Conservation (phyloP, 2,329 filamentous ascomycete genomes). For the Pseudogymnoascus sp. region DNA sequence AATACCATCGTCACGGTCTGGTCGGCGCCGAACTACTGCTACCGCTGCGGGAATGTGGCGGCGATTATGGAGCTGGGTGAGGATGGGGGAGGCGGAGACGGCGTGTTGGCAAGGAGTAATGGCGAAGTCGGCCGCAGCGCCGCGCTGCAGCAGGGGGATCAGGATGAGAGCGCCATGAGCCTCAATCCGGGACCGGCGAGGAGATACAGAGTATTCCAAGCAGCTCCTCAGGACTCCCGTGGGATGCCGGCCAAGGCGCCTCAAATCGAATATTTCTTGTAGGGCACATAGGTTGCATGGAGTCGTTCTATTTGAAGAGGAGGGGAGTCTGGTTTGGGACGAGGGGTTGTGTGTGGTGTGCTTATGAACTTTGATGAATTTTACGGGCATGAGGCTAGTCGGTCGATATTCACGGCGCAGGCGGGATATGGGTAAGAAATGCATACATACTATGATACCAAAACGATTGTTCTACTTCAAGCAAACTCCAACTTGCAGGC, state of each 20-base stretch:
- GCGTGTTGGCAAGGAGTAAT: conserved; percentile 26
- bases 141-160: conserved; percentile 33
- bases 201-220: conserved; percentile 91
- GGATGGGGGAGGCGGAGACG: conserved; percentile 64
- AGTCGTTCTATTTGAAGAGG: neutral
- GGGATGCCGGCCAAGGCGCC: conserved; percentile 99
- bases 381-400: neutral
- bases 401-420: neutral
- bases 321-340: neutral
- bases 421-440: conserved; percentile 4
- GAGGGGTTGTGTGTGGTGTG: neutral
- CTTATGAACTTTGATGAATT: conserved; percentile 3
- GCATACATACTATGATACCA: conserved; percentile 7
- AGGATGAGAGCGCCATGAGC: conserved; percentile 44
- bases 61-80: conserved; percentile 89
- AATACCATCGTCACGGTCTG: conserved; percentile 96
- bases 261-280: conserved; percentile 92
- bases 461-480: conserved; percentile 3
- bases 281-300: conserved; percentile 6
- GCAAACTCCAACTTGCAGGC: neutral
- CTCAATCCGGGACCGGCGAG: conserved; percentile 66
- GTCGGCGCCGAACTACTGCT: conserved; percentile 96
- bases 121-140: conserved; percentile 44
- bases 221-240: conserved; percentile 87
- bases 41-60: conserved; percentile 90